Conservation (phyloP, 164 flowering plant species). For the Piper longum region DNA sequence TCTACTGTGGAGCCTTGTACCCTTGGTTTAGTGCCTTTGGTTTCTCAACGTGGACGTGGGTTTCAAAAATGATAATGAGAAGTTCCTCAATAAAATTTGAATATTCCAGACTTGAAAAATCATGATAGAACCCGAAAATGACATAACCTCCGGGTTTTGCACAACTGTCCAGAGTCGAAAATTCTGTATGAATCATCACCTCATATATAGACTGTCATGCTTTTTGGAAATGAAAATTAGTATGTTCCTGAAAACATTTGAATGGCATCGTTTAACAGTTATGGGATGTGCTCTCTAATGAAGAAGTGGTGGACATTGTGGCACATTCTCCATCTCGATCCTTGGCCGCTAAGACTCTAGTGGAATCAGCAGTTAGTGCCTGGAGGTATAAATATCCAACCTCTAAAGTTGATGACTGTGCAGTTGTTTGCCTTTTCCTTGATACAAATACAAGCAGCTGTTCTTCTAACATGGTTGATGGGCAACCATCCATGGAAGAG, state of each 20-base stretch:
- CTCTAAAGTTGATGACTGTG: conserved; percentile 94
- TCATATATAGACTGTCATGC: background rate
- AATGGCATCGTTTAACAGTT: conserved; percentile 25
- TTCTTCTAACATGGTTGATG: conserved; percentile 13
- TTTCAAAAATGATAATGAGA: too few species aligned
- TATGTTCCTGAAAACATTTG: too few species aligned
- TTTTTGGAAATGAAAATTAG: too few species aligned
- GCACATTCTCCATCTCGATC: conserved; percentile 53
- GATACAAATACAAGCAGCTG: conserved; percentile 22
- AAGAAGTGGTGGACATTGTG: conserved; percentile 84
- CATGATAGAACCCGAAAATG: too few species aligned
- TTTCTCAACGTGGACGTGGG: too few species aligned
- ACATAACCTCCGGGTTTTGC: too few species aligned
- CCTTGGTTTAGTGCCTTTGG: too few species aligned
- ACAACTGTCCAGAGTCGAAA: too few species aligned
- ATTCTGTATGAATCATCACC: background rate
- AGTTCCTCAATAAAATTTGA: too few species aligned
- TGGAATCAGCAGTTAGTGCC: conserved; percentile 76
- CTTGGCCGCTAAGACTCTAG: conserved; percentile 58
- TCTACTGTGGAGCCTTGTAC: too few species aligned
- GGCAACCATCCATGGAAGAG: conserved; percentile 15
- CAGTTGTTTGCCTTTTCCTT: conserved; percentile 88
- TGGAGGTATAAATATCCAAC: conserved; percentile 89
- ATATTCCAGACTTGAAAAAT: too few species aligned
- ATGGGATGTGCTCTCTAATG: conserved; percentile 95